Evolutionary conservation across 2,329 filamentous ascomycete genomes (phyloP).

Genomic region (Cytospora schulzeri): DNA sequence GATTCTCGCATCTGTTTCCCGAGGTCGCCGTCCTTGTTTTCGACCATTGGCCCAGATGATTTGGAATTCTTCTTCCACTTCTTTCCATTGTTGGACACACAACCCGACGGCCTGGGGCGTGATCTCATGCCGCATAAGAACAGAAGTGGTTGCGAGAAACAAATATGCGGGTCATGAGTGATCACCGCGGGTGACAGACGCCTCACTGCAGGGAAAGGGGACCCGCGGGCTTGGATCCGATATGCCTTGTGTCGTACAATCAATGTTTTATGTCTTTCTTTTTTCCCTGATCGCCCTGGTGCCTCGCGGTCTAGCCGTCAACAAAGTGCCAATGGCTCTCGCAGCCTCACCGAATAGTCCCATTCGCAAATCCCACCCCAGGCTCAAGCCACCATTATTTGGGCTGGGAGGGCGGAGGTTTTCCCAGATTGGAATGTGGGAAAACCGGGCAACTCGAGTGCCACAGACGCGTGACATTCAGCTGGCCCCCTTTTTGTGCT

Average conservation of each 20-base stretch:
- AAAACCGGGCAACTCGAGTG: constrained; percentile 8
- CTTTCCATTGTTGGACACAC: constrained; percentile 21
- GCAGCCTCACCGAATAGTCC: constrained; percentile 28
- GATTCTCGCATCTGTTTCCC: constrained; percentile 11
- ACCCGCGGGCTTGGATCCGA: constrained; percentile 17
- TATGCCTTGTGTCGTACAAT: constrained; percentile 23
- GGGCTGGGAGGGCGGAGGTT: neutral
- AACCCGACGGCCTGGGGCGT: constrained; percentile 23
- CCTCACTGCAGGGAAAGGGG: constrained; percentile 14
- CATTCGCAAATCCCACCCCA: constrained; percentile 16
- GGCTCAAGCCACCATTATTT: constrained; percentile 27
- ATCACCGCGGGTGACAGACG: constrained; percentile 27
- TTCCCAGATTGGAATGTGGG: constrained; percentile 18
- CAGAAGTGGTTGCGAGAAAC: constrained; percentile 12
- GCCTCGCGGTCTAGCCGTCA: constrained; percentile 13
- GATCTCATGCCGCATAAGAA: constrained; percentile 6
- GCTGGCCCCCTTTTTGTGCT: constrained; percentile 17
- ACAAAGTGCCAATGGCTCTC: constrained; percentile 16
- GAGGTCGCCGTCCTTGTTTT: constrained; percentile 1
- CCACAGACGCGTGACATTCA: constrained; percentile 23
- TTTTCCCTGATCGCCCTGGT: constrained; percentile 8
- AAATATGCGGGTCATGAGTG: constrained; percentile 21
- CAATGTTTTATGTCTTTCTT: constrained; percentile 10
- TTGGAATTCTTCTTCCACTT: constrained; percentile 24
- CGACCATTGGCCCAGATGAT: constrained; percentile 24